A percentile compares a stretch with the other conserved stretches of the same genome.
Evolutionary conservation across 345 rosid species (phyloP).

Genomic region (Trapa incisa): DNA sequence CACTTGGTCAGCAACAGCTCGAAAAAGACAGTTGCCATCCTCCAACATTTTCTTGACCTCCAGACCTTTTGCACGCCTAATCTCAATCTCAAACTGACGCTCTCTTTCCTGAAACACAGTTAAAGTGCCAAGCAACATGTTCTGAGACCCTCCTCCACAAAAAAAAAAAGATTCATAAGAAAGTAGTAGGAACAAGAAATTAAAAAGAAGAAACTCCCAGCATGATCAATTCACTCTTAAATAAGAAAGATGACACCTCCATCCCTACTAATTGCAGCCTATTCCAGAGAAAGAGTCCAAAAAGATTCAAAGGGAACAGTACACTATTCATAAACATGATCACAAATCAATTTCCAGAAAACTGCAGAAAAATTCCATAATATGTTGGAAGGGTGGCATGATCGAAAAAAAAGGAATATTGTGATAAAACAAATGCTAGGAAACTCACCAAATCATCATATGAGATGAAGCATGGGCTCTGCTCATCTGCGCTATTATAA

Average conservation of each 20-base stretch:
- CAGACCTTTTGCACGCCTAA: constrained; percentile 62
- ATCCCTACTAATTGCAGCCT: background rate
- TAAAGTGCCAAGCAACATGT: background rate
- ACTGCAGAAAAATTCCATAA: background rate
- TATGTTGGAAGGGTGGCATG: background rate
- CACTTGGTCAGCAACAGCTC: constrained; percentile 98
- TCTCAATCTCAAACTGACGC: constrained; percentile 77
- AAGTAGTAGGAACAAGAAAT: background rate
- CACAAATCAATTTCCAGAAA: background rate
- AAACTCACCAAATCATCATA: constrained; percentile 62
- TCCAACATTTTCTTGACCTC: constrained; percentile 89
- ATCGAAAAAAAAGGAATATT: background rate
- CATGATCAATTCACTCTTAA: background rate
- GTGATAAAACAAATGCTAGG: background rate
- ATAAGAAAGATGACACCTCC: background rate
- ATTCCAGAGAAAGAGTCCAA: background rate
- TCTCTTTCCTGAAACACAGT: constrained; percentile 67
- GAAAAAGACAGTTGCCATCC: constrained; percentile 98
- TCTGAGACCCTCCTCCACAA: background rate
- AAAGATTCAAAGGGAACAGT: background rate
- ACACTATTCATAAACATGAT: background rate
- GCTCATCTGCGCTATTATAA: constrained; percentile 98
- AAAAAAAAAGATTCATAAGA: background rate
- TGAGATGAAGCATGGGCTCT: constrained; percentile 53
- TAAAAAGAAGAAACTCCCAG: too few relatives aligned